Base-by-base conservation (phyloP, 495 filamentous ascomycete genomes). In the Talaromyces thailandensis region DNA sequence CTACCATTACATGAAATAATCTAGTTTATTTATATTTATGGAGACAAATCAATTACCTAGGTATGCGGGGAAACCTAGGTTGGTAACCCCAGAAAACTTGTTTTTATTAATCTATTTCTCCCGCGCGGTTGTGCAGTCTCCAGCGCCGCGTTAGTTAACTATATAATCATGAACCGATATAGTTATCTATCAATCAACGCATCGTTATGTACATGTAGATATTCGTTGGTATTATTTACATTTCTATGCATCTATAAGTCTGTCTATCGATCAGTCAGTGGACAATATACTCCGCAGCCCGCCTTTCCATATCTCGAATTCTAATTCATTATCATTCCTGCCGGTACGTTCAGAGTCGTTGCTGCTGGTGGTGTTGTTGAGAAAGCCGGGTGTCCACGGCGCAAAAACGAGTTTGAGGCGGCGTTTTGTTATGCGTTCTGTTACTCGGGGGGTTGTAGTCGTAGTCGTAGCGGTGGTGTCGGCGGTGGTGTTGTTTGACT, bases 351-450 rank as follows among this genome's bases (percentile, higher is more conserved):
- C 11, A 40, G 56, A 63, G 1, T 57, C 58, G 14, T 53, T 58
- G 51, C 25, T 60, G 40, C 16, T n/a, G 14, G 16, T 26, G 2
- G 18, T 25, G 18, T 24, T 56, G 1, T 32, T 61, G n/a, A n/a
- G n/a, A n/a, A n/a, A n/a, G 3, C 70, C 77, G 3, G 71, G 72
- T 24, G 78, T 82, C 83, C 92, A 92, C 9, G 84, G 79, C 23
- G 84, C 81, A 77, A 95, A 96, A 9, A 91, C 93, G 12, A 93
- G 81, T 69, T 89, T 92, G 81, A 95, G 86, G 69, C 78, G 88
- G 56, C 90, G 73, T 58, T 77, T 67, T 32, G 68, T 71, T 23
- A 63, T 60, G 14, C 60, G 70, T 80, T 72, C 69, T 1, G 63
- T 51, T 1, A 5, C 3, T 50, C 14, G 43, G 8, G 18, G 4